Base-by-base conservation (phyloP, 371 early-diverging fungal genomes). In the Mucor racemosus region DNA sequence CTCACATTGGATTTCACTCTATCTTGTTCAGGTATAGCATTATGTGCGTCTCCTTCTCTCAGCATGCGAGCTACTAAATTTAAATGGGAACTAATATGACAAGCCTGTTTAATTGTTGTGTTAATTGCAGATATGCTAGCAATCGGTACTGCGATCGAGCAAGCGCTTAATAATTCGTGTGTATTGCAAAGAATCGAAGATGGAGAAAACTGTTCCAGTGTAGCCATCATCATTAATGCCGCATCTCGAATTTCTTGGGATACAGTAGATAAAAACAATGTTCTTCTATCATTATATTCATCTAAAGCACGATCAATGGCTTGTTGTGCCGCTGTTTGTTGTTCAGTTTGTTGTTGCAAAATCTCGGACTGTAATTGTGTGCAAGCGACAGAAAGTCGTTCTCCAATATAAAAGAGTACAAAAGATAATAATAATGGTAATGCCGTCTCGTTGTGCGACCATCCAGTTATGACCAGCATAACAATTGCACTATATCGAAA, bases 161-260 rank as follows among this genome's bases (percentile, higher is more conserved):
- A 86, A 17, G 86, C 80, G 13, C 84, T 77, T 21, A 86, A 58
- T 9, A 80, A 55, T 62, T 84, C 86, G 42, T 84, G 81, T 0
- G 79, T 74, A 53, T 80, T 72, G 1, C 76, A 46, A 14, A 80
- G 65, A 31, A 86, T 75, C 9, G 72, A 74, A 0, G 74, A 50
- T 0, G 85, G 84, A 3, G 84, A 74, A 53, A 81, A 79, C 55
- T 88, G 88, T 50, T 85, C 84, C 13, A 88, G 62, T 1, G 84
- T 82, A 14, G 84, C 81, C 26, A 79, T 79, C 4, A 85, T 80
- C 72, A 85, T 79, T 0, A 77, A 60, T 1, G 85, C 80, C 11
- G 82, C 82, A 69, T 84, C 85, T 48, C 78, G 73, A 2, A 86
- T 76, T 67, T 88, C 85, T 63, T 82, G 80, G 7, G 84, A 79